Percentiles rank a stretch among this genome's conserved stretches.
These are phyloP conservation scores for Pseudocercospora pini-densiflorae DNA, from an alignment of 2,329 filamentous ascomycete genomes.

Conservation along the genomic window DNA sequence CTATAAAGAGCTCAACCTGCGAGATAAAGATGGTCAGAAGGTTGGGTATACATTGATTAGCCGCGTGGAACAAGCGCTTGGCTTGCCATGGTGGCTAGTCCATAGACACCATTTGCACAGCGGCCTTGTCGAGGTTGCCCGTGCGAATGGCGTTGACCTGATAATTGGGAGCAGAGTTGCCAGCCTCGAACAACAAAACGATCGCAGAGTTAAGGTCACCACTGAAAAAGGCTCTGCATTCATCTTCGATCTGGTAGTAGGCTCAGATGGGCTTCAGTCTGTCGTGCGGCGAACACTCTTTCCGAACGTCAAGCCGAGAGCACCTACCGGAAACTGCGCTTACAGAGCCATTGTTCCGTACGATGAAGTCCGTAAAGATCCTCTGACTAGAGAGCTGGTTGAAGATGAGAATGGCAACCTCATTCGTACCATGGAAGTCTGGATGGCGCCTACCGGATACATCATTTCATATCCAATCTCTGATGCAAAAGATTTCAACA, in stretches of 20 bases:
- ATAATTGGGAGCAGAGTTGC: conserved; percentile 45
- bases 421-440: conserved; percentile 52
- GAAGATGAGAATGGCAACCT: conserved; percentile 39
- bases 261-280: conserved; percentile 39
- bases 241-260: conserved; percentile 37
- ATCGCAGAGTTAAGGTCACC: conserved; percentile 36
- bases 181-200: conserved; percentile 37
- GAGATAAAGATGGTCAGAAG: conserved; percentile 45
- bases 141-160: conserved; percentile 45
- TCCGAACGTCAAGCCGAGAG: conserved; percentile 47
- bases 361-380: conserved; percentile 49
- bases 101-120: conserved; percentile 54
- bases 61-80: conserved; percentile 39
- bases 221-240: conserved; percentile 35
- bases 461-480: conserved; percentile 55
- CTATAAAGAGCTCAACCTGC: conserved; percentile 47
- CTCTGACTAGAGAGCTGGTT: conserved; percentile 41
- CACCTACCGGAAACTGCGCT: conserved; percentile 49
- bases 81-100: conserved; percentile 53
- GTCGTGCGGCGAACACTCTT: conserved; percentile 47
- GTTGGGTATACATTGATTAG: conserved; percentile 45
- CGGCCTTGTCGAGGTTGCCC: conserved; percentile 48
- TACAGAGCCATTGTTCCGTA: conserved; percentile 54
- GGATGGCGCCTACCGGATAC: conserved; percentile 44
- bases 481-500: conserved; percentile 51